phyloP scores from a whole-genome alignment of 176 grass and related monocot species.

The Stipa capillata region DNA sequence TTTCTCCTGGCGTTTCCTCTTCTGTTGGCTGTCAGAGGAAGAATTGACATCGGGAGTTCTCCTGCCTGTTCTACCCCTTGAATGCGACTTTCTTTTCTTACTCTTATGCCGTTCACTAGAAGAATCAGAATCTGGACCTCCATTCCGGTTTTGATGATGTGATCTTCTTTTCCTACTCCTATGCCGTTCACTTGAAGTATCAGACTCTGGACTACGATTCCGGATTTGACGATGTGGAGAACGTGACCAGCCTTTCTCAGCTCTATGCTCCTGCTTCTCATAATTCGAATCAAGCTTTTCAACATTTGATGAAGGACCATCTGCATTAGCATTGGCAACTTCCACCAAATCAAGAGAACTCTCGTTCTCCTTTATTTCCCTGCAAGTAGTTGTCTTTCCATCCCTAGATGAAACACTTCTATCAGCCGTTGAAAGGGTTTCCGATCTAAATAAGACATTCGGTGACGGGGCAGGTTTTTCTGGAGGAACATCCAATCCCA shows the following conservation, averaged over 20 bases:
- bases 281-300: conserved; percentile 8
- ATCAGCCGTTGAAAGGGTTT: conserved; percentile 25
- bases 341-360: conserved; percentile 6
- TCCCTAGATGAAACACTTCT: conserved; percentile 4
- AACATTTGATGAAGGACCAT: conserved; percentile 9
- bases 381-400: neutral
- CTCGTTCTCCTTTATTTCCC: conserved; percentile 28
- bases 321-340: conserved; percentile 8
- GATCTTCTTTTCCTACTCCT: conserved; percentile 40
- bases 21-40: conserved; percentile 30
- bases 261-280: conserved; percentile 11
- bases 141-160: conserved; percentile 8
- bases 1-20: conserved; percentile 33
- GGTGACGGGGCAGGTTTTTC: conserved; percentile 38
- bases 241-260: conserved; percentile 6
- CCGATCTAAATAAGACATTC: conserved; percentile 19
- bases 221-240: conserved; percentile 7
- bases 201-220: conserved; percentile 23
- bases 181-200: conserved; percentile 40
- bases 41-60: conserved; percentile 39
- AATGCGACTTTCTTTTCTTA: conserved; percentile 51
- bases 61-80: conserved; percentile 35
- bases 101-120: conserved; percentile 30
- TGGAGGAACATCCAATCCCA: conserved; percentile 79
- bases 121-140: conserved; percentile 42